phyloP scores from a whole-genome alignment of 305 asterid genomes.

The Striga hermonthica region DNA sequence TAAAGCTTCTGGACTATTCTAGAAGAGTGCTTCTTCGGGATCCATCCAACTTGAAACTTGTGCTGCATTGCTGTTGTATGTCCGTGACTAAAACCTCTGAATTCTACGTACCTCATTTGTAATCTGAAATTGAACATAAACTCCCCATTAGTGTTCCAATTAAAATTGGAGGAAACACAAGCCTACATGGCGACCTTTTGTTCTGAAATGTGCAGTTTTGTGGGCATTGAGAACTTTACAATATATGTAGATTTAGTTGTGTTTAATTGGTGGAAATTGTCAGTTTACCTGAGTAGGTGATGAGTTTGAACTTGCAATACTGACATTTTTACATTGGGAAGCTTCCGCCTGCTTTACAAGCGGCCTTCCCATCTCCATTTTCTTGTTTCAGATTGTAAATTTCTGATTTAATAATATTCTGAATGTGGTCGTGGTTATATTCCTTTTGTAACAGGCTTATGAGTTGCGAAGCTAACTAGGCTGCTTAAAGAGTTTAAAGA shows the following conservation, averaged over 20 bases:
- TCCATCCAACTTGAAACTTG: neutral
- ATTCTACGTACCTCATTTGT: conserved; percentile 4
- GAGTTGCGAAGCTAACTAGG: conserved; percentile 30
- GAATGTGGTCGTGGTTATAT: conserved; percentile 14
- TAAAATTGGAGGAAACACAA: too few species aligned
- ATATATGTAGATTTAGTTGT: neutral
- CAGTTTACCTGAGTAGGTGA: conserved; percentile 1
- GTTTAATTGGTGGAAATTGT: neutral
- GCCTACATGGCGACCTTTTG: neutral
- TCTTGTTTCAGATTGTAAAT: conserved; percentile 1
- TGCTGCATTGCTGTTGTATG: neutral
- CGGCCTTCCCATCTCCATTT: neutral
- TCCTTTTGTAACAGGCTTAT: conserved; percentile 33
- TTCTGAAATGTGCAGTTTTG: neutral
- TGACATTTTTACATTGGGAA: conserved; percentile 7
- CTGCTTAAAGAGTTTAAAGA: conserved; percentile 33
- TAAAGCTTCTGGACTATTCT: conserved; percentile 7
- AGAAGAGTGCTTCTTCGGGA: neutral
- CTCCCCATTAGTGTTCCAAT: neutral
- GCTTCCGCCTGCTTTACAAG: conserved; percentile 11
- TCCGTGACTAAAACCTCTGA: conserved; percentile 6
- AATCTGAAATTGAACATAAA: conserved; percentile 19
- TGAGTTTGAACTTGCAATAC: conserved; percentile 19
- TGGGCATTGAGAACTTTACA: conserved; percentile 1
- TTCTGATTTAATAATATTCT: neutral